These are phyloP conservation scores for Ceratocystis eucalypticola DNA, from an alignment of 2,329 filamentous ascomycete species.

Conservation along the genomic window DNA sequence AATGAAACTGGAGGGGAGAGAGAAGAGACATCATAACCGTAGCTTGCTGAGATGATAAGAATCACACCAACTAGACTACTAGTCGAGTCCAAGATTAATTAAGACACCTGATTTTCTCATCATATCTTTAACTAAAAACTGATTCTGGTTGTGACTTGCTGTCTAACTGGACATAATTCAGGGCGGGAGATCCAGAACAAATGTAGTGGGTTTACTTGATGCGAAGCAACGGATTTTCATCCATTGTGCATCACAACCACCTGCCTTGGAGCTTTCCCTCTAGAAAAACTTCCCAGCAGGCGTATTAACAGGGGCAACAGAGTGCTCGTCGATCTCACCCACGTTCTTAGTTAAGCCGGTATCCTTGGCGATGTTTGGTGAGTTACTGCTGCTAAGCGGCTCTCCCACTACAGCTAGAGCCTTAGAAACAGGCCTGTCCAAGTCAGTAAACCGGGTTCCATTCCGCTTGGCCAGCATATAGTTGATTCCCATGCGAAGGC, in stretches of 20 bases:
- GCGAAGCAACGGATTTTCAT: neutral
- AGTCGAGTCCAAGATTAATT: no score
- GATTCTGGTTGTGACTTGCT: no score
- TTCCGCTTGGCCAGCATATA: constrained; percentile 42
- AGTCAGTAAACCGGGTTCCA: constrained; percentile 50
- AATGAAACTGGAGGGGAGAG: neutral
- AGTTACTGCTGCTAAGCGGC: neutral
- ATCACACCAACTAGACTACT: neutral
- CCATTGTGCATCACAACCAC: neutral
- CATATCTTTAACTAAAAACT: no score
- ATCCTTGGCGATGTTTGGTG: neutral
- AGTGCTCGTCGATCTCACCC: constrained; percentile 20
- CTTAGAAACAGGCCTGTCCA: constrained; percentile 9
- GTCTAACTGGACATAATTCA: no score
- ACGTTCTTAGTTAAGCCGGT: constrained; percentile 15
- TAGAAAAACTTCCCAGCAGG: constrained; percentile 42
- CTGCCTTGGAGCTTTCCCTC: constrained; percentile 5
- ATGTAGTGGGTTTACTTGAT: neutral
- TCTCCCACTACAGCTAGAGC: neutral
- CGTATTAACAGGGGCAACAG: constrained; percentile 24
- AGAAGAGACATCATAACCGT: neutral
- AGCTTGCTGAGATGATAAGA: neutral
- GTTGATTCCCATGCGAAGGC: constrained; percentile 44
- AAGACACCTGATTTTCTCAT: no score
- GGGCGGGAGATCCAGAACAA: no score